Evolutionary conservation across 768 basidiomycete genomes (phyloP), one percentile per base, ranked within the genome.

Genomic region (Pleurotus giganteus): DNA sequence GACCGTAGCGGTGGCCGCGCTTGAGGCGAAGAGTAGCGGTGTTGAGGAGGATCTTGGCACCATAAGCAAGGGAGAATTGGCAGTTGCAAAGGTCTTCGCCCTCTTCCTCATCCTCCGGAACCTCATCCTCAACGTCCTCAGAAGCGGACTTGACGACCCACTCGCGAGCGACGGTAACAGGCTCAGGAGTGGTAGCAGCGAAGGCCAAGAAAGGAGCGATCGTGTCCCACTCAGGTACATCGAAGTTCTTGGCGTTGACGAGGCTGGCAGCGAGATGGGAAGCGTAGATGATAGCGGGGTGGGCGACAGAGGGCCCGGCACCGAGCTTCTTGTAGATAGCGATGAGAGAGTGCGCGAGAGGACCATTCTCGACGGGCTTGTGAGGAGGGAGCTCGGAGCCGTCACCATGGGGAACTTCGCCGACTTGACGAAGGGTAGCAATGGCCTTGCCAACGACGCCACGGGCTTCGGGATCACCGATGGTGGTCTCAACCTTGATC

Each of bases 11-110:
- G 78, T 97, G 92, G 53, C 94, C 95, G 75, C 95, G 94, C 82
- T 96, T 97, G 71, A 98, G 90, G 71, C 95, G 93, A 71, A 98
- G 91, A 60, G 81, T 88, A 56, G 95, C 95, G 37, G 94, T 97
- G 79, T 98, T 97, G 69, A 98, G 86, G 68, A 98, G 74, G 65
- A 98, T 97, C 82, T 97, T 97, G 68, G 95, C 95, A 88, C 95
- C 95, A 70, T 98, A 98, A 50, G 95, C 95, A 52, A 98, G 84
- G 53, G 95, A 97, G 85, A 98, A 98, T 70, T 96, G 93, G 81
- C 94, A 96, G 81, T 97, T 94, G 82, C 94, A 96, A 63, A 99
- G 83, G 67, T 97, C 95, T 76, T 99, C 97, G 63, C 95, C 95
- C 74, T 95, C 94, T 72, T 98, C 95, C 69, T 96, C 95, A 62